Conservation (phyloP, 192 early-diverging fungal species). For the Umbelopsis sp. region DNA sequence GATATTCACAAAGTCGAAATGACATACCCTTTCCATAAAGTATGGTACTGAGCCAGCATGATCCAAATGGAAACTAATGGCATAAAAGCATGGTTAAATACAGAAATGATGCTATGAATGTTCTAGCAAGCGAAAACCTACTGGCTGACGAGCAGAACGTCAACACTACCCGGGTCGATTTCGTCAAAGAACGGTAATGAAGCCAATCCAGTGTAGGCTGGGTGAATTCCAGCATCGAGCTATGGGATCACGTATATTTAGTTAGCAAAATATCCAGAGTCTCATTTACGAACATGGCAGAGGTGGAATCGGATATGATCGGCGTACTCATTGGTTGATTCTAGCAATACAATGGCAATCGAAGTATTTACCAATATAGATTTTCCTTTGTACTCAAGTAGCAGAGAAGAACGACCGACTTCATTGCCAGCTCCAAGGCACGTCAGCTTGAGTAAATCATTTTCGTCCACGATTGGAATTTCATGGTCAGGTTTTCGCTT, state of each 20-base stretch:
- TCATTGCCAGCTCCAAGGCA: conserved; percentile 97
- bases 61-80: conserved; percentile 89
- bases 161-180: conserved; percentile 86
- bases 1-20: not conserved
- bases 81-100: not conserved
- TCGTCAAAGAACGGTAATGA: conserved; percentile 95
- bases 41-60: conserved; percentile 97
- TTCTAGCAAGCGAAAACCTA: conserved; percentile 39
- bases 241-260: conserved; percentile 23
- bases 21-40: conserved; percentile 85
- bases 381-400: conserved; percentile 95
- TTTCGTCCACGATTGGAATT: conserved; percentile 65
- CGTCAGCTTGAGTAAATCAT: conserved; percentile 86
- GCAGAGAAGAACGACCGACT: conserved; percentile 91
- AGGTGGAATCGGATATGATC: no score
- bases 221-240: conserved; percentile 97
- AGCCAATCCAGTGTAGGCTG: conserved; percentile 86
- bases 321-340: no score
- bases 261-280: not conserved
- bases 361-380: conserved; percentile 77
- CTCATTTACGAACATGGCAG: no score
- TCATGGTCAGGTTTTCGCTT: conserved; percentile 48
- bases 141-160: conserved; percentile 93
- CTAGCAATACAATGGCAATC: not conserved
- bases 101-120: not conserved